phyloP scores from a whole-genome alignment of 1,284 basidiomycete species.

The Exobasidium rhododendri region DNA sequence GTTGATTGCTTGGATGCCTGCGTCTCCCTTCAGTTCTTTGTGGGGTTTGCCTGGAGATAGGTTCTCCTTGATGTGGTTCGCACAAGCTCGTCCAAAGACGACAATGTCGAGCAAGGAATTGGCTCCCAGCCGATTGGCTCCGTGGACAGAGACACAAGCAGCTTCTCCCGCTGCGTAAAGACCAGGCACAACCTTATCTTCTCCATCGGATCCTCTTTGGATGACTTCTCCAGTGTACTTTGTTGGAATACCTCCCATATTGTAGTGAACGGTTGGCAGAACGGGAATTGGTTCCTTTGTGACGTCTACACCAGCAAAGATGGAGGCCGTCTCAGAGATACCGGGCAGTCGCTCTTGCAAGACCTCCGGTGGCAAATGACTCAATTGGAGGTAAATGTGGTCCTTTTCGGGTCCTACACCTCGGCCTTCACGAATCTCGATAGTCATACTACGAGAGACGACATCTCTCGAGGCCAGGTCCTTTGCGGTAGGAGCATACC shows the following conservation, averaged over 20 bases:
- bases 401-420: slow-evolving; percentile 99
- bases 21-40: slow-evolving; percentile 80
- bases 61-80: slow-evolving; percentile 93
- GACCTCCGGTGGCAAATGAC: slow-evolving; percentile 91
- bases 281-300: slow-evolving; percentile 90
- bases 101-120: slow-evolving; percentile 99
- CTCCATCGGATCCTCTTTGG: slow-evolving; percentile 63
- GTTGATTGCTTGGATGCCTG: slow-evolving; percentile 80
- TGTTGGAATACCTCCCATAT: slow-evolving; percentile 97
- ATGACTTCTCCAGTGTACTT: slow-evolving; percentile 97
- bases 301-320: slow-evolving; percentile 98
- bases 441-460: slow-evolving; percentile 97
- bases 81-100: slow-evolving; percentile 97
- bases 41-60: slow-evolving; percentile 86
- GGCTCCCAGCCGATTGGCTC: slow-evolving; percentile 98
- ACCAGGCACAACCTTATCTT: slow-evolving; percentile 92
- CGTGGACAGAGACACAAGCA: slow-evolving; percentile 97
- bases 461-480: slow-evolving; percentile 99
- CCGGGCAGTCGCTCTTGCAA: slow-evolving; percentile 96
- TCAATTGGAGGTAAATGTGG: slow-evolving; percentile 94
- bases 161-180: slow-evolving; percentile 98
- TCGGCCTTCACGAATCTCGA: slow-evolving; percentile 97
- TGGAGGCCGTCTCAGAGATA: slow-evolving; percentile 99
- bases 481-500: slow-evolving; percentile 96
- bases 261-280: slow-evolving; percentile 54